A percentile compares a stretch with the other conserved stretches of the same genome.
Evolutionary conservation across 177 flowering plant genomes (phyloP).

Genomic region (Tripterygium wilfordii): DNA sequence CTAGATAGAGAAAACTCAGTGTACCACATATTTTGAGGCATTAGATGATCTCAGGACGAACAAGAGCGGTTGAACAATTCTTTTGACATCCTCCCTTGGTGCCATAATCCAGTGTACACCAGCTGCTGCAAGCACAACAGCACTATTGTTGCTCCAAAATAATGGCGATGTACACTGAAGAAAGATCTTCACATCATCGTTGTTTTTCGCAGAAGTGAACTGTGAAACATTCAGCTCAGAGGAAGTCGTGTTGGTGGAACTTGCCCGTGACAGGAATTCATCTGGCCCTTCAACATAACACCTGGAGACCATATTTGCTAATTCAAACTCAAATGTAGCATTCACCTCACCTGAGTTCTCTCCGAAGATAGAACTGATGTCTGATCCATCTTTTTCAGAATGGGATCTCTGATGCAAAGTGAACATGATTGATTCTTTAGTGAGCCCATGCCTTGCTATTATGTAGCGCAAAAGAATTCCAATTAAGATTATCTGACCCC

Average conservation of each 20-base stretch:
- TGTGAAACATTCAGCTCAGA: constrained; percentile 23
- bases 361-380: constrained; percentile 11
- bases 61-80: constrained; percentile 83
- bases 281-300: constrained; percentile 89
- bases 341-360: constrained; percentile 13
- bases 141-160: constrained; percentile 97
- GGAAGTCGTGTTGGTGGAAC: constrained; percentile 20
- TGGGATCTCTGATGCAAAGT: constrained; percentile 22
- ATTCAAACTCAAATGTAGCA: constrained; percentile 22
- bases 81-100: constrained; percentile 59
- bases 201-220: constrained; percentile 46
- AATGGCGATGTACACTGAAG: constrained; percentile 90
- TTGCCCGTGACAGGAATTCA: constrained; percentile 62
- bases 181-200: constrained; percentile 71
- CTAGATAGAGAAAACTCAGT: neutral
- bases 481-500: constrained; percentile 90
- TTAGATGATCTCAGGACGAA: constrained; percentile 76
- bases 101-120: constrained; percentile 99
- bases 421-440: constrained; percentile 66
- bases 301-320: constrained; percentile 50
- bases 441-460: constrained; percentile 84
- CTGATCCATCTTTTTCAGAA: constrained; percentile 36
- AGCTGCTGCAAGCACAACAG: constrained; percentile 94
- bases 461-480: constrained; percentile 82
- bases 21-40: constrained; percentile 91